Percentiles rank a stretch among this genome's conserved stretches.
Evolutionary conservation across 169 alveolate species (phyloP).

Genomic region (Plasmodium gonderi): DNA sequence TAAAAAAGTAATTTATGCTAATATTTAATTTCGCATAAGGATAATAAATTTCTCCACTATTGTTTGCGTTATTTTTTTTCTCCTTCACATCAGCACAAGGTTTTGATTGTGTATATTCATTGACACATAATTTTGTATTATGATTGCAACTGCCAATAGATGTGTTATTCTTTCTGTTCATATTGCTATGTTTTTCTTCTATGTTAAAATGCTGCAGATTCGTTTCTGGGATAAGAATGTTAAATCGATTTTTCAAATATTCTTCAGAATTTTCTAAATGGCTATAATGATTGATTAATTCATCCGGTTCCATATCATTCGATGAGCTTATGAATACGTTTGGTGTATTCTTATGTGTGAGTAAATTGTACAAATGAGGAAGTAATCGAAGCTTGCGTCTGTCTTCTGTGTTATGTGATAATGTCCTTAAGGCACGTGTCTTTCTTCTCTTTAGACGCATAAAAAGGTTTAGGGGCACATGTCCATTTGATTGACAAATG

Average conservation of each 20-base stretch:
- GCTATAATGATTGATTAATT: slow-evolving; percentile 59
- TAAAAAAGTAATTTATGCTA: slow-evolving; percentile 69
- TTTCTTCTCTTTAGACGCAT: neutral
- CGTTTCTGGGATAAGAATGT: neutral
- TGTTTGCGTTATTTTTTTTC: neutral
- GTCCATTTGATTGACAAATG: neutral
- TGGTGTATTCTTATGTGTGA: neutral
- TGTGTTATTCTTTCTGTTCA: no score
- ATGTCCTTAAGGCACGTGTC: neutral
- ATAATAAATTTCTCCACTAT: neutral
- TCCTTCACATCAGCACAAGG: neutral
- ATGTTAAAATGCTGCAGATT: neutral
- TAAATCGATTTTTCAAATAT: slow-evolving; percentile 8
- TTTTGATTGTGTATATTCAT: no score
- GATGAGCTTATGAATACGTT: neutral
- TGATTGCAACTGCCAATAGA: no score
- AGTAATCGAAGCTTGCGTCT: neutral
- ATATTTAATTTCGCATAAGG: slow-evolving; percentile 41
- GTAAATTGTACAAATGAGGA: neutral
- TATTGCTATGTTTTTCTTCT: neutral
- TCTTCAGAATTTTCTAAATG: slow-evolving; percentile 43
- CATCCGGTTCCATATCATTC: neutral
- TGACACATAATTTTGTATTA: no score
- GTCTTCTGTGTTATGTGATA: neutral
- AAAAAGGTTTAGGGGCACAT: neutral